Base-by-base conservation (phyloP, 1,139 yeast species). In the Chernovozyma aurita region DNA sequence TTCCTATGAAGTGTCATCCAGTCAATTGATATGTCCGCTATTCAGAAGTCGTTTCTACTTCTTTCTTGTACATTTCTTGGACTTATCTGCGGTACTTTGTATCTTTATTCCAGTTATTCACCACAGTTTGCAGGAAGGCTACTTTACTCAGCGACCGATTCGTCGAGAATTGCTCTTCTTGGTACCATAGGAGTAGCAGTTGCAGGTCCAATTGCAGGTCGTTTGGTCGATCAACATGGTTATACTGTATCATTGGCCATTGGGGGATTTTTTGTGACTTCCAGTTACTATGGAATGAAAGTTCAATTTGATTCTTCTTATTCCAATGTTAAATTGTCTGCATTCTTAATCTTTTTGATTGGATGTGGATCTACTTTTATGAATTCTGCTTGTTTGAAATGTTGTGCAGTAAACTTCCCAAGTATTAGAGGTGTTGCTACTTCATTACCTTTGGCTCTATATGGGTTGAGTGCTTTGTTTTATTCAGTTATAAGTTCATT, bases 141-240 rank as follows among this genome's bases (percentile, higher is more conserved):
- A 33, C 57, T 60, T 15, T 69, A 80, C 42, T 53, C 70, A 4
- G 85, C 79, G 11, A 69, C 81, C 1, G 72, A 76, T 39, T 63
- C 80, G 11, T 73, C 80, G 24, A 55, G 67, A 18, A 72, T 80
- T 4, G 85, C 84, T 3, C 63, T 78, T 47, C 57, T 71, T 22
- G 86, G 85, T 3, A 75, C 78, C 25, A 54, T 79, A 28, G 83
- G 85, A 2, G 71, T 76, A 39, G 78, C 83, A 6, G 30, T 75
- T 5, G 59, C 73, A 2, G 83, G 83, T 0, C 79, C 82, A 0
- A 40, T 76, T 6, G 79, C 84, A 0, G 85, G 86, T 1, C 48
- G 56, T 11, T 63, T 78, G 11, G 81, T 80, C n/a, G 86, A 80
- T 47, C 58, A 56, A 31, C 57, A 56, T 11, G 82, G 83, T 1